phyloP scores from a whole-genome alignment of 2,329 filamentous ascomycete species.

The Beauveria asiatica region DNA sequence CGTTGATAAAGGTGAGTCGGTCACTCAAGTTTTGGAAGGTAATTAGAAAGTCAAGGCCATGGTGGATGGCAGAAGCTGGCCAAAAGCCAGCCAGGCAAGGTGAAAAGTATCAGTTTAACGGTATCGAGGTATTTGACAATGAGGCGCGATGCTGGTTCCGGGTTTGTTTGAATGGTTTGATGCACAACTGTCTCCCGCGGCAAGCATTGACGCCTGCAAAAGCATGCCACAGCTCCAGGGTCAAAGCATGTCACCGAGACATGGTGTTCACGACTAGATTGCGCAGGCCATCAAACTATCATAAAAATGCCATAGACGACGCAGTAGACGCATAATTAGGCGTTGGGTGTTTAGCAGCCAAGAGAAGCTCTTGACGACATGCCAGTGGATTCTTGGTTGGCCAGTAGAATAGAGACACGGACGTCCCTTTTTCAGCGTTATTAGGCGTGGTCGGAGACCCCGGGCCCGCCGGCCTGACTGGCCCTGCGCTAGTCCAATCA shows the following conservation, averaged over 20 bases:
- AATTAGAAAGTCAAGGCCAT: too few relatives aligned
- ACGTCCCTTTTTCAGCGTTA: background rate
- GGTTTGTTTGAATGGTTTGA: background rate
- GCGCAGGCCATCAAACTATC: background rate
- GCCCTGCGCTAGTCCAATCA: conserved; percentile 1
- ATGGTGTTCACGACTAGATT: background rate
- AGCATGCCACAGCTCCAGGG: background rate
- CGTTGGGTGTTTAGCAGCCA: too few relatives aligned
- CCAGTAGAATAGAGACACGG: background rate
- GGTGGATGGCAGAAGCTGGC: background rate
- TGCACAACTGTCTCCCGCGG: background rate
- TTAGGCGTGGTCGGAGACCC: background rate
- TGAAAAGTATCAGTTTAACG: background rate
- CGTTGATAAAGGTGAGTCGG: too few relatives aligned
- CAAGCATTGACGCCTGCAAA: background rate
- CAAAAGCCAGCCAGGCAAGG: background rate
- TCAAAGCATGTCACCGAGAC: background rate
- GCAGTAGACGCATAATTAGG: background rate
- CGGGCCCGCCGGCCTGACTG: conserved; percentile 2
- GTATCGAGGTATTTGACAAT: too few relatives aligned
- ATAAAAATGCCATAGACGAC: background rate
- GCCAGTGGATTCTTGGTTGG: background rate
- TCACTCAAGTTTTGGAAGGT: too few relatives aligned
- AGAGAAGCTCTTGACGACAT: too few relatives aligned
- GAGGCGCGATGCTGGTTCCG: too few relatives aligned